Evolutionary conservation across 305 asterid genomes (phyloP).

Genomic region (Fraxinus latifolia): DNA sequence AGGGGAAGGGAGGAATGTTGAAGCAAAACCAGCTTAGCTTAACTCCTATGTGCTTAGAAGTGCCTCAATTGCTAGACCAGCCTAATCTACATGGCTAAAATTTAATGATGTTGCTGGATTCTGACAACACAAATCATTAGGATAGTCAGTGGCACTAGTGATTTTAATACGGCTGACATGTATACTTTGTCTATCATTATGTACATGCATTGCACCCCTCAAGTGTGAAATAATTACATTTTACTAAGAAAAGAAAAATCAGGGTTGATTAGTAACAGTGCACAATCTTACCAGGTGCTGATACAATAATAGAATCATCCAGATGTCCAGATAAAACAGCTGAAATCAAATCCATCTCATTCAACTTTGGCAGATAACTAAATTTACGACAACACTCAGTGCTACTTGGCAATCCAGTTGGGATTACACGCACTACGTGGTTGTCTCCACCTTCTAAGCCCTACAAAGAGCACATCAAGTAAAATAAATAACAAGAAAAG

Average conservation of each 20-base stretch:
- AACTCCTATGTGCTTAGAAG: neutral
- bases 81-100: neutral
- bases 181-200: neutral
- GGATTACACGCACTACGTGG: constrained; percentile 55
- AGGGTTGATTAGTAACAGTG: constrained; percentile 1
- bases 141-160: constrained; percentile 1
- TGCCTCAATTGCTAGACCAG: neutral
- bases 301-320: constrained; percentile 58
- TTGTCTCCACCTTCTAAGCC: constrained; percentile 39
- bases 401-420: constrained; percentile 43
- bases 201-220: neutral
- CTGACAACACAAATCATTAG: neutral
- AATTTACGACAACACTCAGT: constrained; percentile 32
- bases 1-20: neutral
- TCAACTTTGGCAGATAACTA: constrained; percentile 53
- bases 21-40: neutral
- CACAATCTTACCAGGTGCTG: constrained; percentile 65
- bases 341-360: constrained; percentile 67
- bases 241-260: neutral
- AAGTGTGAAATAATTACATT: neutral
- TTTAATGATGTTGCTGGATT: neutral
- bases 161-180: neutral
- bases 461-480: constrained; percentile 34
- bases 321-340: constrained; percentile 74
- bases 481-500: constrained; percentile 16